Base-by-base conservation (phyloP, 2,329 filamentous ascomycete genomes). In the Xylaria sp. region DNA sequence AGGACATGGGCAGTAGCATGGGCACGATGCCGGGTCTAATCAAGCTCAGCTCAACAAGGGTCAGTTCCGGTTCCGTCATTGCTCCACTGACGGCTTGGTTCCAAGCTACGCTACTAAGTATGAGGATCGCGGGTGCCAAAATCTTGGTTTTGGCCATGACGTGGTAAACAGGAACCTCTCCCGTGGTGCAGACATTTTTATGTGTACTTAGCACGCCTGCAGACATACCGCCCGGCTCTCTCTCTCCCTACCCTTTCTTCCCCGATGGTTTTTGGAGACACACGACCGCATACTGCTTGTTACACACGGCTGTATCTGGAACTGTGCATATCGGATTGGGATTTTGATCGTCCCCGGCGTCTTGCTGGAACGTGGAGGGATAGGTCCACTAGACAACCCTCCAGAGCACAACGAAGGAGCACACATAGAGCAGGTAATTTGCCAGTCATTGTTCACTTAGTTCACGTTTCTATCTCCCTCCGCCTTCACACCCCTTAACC, bases 31-130 rank as follows among this genome's bases (percentile, higher is more conserved):
- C 43, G 43, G 25, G 43, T n/a, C 17, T 31, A 37, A 37, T 40
- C 58, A n/a, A n/a, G n/a, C n/a, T n/a, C n/a, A 55, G 54, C 46
- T 60, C 33, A n/a, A 40, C 60, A 21, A 44, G 55, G 55, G 55
- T 57, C 27, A 21, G 58, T 57, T 10, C 15, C 23, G 25, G 25
- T 58, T 57, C 56, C 68, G 69, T 71, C 69, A 71, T 71, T 38
- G 53, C 46, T 35, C 64, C 48, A 66, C 62, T 41, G 3, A 23
- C 4, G 44, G 41, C 54, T 54, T 53, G 55, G 47, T 29, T 17
- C 55, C 63, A 61, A 60, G 54, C 61, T 58, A 66, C 63, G 60
- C 59, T 59, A n/a, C 58, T 47, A 27, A 58, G 49, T 63, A 53
- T 44, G 38, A 29, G 44, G 60, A 59, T 62, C 60, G 55, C 47